A percentile compares a stretch with the other conserved stretches of the same genome.
Evolutionary conservation across 495 filamentous ascomycete genomes (phyloP).

Genomic region (Penicillium subrubescens): DNA sequence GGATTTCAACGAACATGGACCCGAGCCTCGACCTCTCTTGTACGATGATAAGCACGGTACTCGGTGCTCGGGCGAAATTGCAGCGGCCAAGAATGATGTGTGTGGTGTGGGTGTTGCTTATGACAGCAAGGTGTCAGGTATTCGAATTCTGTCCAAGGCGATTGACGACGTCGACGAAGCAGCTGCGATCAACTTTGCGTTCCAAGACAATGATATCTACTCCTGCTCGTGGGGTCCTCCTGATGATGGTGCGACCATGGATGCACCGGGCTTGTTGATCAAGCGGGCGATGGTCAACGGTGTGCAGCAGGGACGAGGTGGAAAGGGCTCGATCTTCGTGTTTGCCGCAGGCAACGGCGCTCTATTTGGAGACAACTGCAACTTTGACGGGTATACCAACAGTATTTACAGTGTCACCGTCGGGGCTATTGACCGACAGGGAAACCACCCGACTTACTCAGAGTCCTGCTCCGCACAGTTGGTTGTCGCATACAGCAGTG

Average conservation of each 20-base stretch:
- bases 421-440: conserved; percentile 86
- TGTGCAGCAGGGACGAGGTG: conserved; percentile 81
- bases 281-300: conserved; percentile 88
- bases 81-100: conserved; percentile 87
- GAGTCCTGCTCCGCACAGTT: conserved; percentile 94
- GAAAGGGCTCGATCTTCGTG: conserved; percentile 90
- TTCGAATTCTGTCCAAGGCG: conserved; percentile 87
- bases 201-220: conserved; percentile 91
- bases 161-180: conserved; percentile 95
- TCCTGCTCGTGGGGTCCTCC: conserved; percentile 98
- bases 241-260: conserved; percentile 92
- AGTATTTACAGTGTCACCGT: conserved; percentile 98
- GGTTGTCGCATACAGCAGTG: conserved; percentile 95
- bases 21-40: conserved; percentile 78
- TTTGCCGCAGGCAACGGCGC: conserved; percentile 98
- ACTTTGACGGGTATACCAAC: conserved; percentile 99
- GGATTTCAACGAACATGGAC: conserved; percentile 85
- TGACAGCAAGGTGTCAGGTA: conserved; percentile 83
- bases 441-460: conserved; percentile 87
- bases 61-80: conserved; percentile 90
- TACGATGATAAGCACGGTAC: conserved; percentile 88
- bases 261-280: conserved; percentile 87
- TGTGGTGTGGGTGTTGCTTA: conserved; percentile 96
- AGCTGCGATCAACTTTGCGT: conserved; percentile 86
- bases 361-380: conserved; percentile 88